Evolutionary conservation across 2,329 filamentous ascomycete species (phyloP), one percentile per base, ranked within the genome.

Genomic region (Beauveria medogensis): DNA sequence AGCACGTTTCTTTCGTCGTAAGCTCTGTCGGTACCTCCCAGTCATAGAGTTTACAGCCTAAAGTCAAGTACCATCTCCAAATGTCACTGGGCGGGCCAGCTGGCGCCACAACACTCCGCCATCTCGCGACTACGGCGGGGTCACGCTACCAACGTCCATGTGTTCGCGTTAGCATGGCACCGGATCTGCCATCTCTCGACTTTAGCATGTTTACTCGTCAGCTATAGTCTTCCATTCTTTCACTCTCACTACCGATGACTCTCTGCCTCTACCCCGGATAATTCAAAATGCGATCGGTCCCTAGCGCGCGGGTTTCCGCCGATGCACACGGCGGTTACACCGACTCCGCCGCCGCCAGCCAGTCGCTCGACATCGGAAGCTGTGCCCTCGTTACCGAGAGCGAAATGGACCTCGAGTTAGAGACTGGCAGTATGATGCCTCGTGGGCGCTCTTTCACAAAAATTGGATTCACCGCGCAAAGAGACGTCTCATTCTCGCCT

Each of bases 341-440:
- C 46, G 40, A 59, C 58, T 40, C 44, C 55, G 44, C 22, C 12
- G 28, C 16, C 3, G n/a, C 58, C 50, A 48, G 58, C 50, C 58
- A 54, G 20, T 37, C 28, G 12, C 50, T 65, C 68, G 41, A 51
- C 65, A 37, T 64, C 68, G 66, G 73, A 26, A 64, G 69, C n/a
- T 75, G 71, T 64, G 72, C 73, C 64, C 69, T 75, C 59, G 68
- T 73, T 14, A 73, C 69, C 14, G 73, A 75, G 55, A 67, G 68
- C 34, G 65, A 69, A 26, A 67, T 75, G 18, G 68, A 72, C 48
- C 43, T 47, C 30, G 43, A 41, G 22, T 24, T 48, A 9, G 41
- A 54, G n/a, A 41, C 30, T 12, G 50, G 22, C 24, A 60, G 43
- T 18, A 20, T 20, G 3, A 5, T 48, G 5, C 28, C 28, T 4